Conservation (phyloP, 2,329 filamentous ascomycete genomes). For the Pleoardoris graminearum region DNA sequence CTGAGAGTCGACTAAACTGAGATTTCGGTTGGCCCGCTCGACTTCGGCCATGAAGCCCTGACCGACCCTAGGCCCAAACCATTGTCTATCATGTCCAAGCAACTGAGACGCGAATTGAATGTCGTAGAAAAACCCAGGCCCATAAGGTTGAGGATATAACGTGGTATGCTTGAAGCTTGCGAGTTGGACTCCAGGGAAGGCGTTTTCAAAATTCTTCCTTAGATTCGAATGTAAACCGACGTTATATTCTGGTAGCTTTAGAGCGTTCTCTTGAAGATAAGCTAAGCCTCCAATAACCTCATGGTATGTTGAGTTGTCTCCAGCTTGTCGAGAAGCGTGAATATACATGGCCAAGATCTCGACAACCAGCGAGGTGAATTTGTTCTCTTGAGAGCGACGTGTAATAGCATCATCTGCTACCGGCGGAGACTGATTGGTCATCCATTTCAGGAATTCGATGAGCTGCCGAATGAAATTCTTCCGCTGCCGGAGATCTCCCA, state of each 20-base stretch:
- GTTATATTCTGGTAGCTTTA: constrained; percentile 82
- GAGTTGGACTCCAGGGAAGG: constrained; percentile 74
- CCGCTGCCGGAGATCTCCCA: constrained; percentile 76
- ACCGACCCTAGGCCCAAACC: constrained; percentile 60
- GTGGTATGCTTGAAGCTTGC: constrained; percentile 78
- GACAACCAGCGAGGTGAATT: constrained; percentile 76
- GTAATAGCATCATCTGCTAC: constrained; percentile 28
- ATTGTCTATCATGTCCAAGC: constrained; percentile 75
- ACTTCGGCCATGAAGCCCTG: constrained; percentile 83
- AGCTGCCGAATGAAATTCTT: constrained; percentile 72
- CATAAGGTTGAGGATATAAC: constrained; percentile 67
- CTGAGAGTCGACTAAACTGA: constrained; percentile 91
- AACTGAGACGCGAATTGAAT: constrained; percentile 74
- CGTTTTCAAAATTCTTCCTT: constrained; percentile 77
- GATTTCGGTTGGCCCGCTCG: constrained; percentile 82
- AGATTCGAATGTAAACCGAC: constrained; percentile 83
- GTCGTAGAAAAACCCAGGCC: constrained; percentile 82
- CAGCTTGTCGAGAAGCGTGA: constrained; percentile 79
- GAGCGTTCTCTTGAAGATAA: constrained; percentile 79
- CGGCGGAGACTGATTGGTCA: constrained; percentile 30
- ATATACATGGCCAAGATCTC: constrained; percentile 91
- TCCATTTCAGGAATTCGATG: constrained; percentile 66
- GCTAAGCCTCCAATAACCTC: constrained; percentile 73
- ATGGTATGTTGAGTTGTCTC: constrained; percentile 68
- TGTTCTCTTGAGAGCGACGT: constrained; percentile 47